These are phyloP conservation scores for Eurotiales sp. DNA, from an alignment of 2,329 filamentous ascomycete species.

Conservation along the genomic window DNA sequence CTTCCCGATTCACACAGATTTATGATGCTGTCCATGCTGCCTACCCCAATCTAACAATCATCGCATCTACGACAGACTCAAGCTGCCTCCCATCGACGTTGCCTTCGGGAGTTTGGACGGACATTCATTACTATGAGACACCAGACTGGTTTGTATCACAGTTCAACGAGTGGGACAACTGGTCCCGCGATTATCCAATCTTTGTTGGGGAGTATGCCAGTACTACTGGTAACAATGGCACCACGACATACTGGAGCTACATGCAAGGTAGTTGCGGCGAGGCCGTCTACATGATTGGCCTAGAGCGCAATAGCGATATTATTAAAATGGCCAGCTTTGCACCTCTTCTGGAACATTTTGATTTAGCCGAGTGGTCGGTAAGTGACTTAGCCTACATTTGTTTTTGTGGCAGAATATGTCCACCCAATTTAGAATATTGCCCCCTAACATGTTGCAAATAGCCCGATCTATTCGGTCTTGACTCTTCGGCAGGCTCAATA, in stretches of 20 bases:
- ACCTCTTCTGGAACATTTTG: slow-evolving; percentile 34
- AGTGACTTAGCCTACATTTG: slow-evolving; percentile 6
- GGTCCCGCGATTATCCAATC: neutral
- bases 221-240: neutral
- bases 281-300: slow-evolving; percentile 60
- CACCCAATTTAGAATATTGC: no score
- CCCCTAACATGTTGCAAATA: neutral
- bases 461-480: slow-evolving; percentile 30
- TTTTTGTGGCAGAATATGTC: no score
- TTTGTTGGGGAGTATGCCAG: slow-evolving; percentile 11
- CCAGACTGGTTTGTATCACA: slow-evolving; percentile 49
- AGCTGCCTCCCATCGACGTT: neutral
- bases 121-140: slow-evolving; percentile 51
- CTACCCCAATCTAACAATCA: slow-evolving; percentile 54
- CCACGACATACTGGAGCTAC: slow-evolving; percentile 2
- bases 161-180: slow-evolving; percentile 54
- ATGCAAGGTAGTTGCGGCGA: slow-evolving; percentile 57
- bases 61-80: slow-evolving; percentile 23
- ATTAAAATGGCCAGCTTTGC: slow-evolving; percentile 36
- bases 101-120: slow-evolving; percentile 20
- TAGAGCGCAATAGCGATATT: slow-evolving; percentile 29
- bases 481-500: slow-evolving; percentile 26
- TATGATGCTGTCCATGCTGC: slow-evolving; percentile 55
- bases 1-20: slow-evolving; percentile 57
- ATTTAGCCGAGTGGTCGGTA: slow-evolving; percentile 32